Evolutionary conservation across 1,139 yeast genomes (phyloP), one percentile per base, ranked within the genome.

Genomic region (Lipomyces yarrowii): DNA sequence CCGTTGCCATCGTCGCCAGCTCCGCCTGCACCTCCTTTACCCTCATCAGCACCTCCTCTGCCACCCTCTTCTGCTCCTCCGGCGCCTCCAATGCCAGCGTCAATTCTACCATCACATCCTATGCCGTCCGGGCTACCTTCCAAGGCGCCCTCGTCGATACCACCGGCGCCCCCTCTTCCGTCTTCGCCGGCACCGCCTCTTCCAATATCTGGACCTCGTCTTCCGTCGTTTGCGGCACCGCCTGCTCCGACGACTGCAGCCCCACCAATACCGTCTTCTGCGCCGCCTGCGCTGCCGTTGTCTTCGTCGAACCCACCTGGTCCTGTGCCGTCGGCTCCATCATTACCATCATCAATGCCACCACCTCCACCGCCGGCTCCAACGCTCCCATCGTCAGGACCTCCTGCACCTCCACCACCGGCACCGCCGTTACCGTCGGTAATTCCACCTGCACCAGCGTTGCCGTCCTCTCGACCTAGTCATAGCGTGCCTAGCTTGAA

Each of bases 221-320:
- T 62, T 3, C 60, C 71, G 1, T 53, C 68, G 23, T 37, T 56
- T 6, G 52, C 59, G 30, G 64, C 67, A 23, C 58, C 68, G 10
- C 69, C 72, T 35, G 62, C 69, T 15, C 64, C 74, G 1, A 18
- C 67, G 15, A 64, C 73, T 33, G 33, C 32, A 15, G 55, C 33
- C 5, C 30, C 55, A 13, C 30, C 55, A 11, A 23, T 30, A 23
- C 30, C 55, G 15, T 23, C 55, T 30, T 18, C 55, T 18, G 48
- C 10, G 23, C 80, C 80, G 48, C 71, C 75, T 1, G 72, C 69
- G 21, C 69, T 73, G 4, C 64, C 73, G 13, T 68, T 73, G n/a
- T 67, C 75, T 26, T 26, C 30, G 30, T 26, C 30, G 30, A 26
- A 26, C 30, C 30, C 30, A 26, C 30, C 30, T 3, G 30, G 30